Evolutionary conservation across 2,329 filamentous ascomycete genomes (phyloP), one percentile per base, ranked within the genome.

Genomic region (Pseudogymnoascus sp.): DNA sequence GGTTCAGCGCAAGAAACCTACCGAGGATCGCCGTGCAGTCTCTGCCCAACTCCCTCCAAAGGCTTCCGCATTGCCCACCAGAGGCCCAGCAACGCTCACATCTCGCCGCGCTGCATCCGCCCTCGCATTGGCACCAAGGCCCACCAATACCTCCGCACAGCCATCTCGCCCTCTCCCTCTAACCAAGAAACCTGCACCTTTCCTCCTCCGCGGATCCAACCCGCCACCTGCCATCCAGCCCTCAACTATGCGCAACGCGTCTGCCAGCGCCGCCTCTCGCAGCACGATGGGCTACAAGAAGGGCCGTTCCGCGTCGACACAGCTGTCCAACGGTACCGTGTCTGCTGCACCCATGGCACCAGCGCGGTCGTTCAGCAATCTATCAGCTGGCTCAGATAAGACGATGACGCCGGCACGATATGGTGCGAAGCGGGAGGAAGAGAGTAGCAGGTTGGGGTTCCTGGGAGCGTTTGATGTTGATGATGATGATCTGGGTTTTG

Each of bases 271-370:
- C 5, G 86, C 85, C 5, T 96, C 92, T 1, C 85, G 87, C 65
- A 92, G 85, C 61, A 96, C 92, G 0, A 81, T 96, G 42, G 92
- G 92, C 13, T 96, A 96, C 72, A 89, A 84, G 62, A 90, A 88
- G 72, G 92, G 92, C 35, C 84, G 90, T 35, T 76, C 77, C 9
- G 76, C 80, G 2, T 79, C 79, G 18, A 73, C 73, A 6, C 72
- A 72, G 27, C 65, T 79, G 4, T 70, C 67, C 13, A 65, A 63
- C 10, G 62, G 60, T 55, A 65, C 58, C 27, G 27, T 13, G n/a
- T 36, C 33, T 37, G 33, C 18, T 10, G 18, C 18, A 9, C 37
- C 58, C 21, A 18, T 15, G 1, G 27, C 21, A 18, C 48, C 48
- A 55, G 48, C 33, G 12, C 58, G 58, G 21, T 40, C 37, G 25